Percentiles rank a stretch among this genome's conserved stretches.
These are phyloP conservation scores for Thermothielavioides terrestris DNA, from an alignment of 495 filamentous ascomycete species.

Conservation along the genomic window DNA sequence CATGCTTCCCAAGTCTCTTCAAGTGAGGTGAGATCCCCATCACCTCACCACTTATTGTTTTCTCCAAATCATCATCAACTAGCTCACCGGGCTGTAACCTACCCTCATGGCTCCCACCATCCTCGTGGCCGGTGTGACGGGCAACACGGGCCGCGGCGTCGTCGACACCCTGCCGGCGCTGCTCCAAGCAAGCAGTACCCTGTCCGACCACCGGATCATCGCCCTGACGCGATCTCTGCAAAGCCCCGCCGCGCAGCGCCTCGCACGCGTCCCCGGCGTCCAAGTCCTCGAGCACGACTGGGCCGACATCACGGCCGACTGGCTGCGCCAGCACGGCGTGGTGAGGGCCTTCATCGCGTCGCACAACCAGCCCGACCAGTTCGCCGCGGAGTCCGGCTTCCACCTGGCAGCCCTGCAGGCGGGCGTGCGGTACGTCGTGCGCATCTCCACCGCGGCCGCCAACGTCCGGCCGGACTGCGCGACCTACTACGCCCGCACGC, in stretches of 20 bases:
- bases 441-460: slow-evolving; percentile 39
- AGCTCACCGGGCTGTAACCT: too few species aligned
- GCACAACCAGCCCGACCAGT: slow-evolving; percentile 32
- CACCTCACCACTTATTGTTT: too few species aligned
- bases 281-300: slow-evolving; percentile 37
- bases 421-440: slow-evolving; percentile 40
- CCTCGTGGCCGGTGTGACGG: slow-evolving; percentile 18
- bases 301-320: slow-evolving; percentile 34
- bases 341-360: slow-evolving; percentile 37
- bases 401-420: slow-evolving; percentile 31
- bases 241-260: slow-evolving; percentile 26
- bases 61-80: too few species aligned
- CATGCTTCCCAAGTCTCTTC: too few species aligned
- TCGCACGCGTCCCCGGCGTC: slow-evolving; percentile 33
- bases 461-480: slow-evolving; percentile 33
- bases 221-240: slow-evolving; percentile 32
- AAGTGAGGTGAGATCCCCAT: too few species aligned
- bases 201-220: slow-evolving; percentile 29
- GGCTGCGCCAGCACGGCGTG: slow-evolving; percentile 36
- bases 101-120: slow-evolving; percentile 9
- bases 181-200: slow-evolving; percentile 19
- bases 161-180: slow-evolving; percentile 29
- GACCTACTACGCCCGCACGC: slow-evolving; percentile 36
- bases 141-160: slow-evolving; percentile 30
- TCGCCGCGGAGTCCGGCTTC: slow-evolving; percentile 37